Evolutionary conservation across 2,329 filamentous ascomycete genomes (phyloP).

Genomic region (Microdochium bolleyi): DNA sequence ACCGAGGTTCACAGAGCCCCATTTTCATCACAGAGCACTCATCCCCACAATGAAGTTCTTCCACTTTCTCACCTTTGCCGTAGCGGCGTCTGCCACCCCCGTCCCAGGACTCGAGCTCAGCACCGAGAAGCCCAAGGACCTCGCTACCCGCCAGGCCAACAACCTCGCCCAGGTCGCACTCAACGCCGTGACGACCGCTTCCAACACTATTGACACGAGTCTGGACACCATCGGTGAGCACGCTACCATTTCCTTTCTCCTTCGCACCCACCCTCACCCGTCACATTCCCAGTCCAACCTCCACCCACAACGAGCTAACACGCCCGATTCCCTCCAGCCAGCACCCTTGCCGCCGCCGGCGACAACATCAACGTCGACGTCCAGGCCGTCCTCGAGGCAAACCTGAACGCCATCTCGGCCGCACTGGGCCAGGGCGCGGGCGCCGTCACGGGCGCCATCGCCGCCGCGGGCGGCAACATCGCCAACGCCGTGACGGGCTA

Average conservation of each 20-base stretch:
- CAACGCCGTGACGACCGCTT: neutral
- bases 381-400: neutral
- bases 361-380: neutral
- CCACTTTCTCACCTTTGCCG: neutral
- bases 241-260: neutral
- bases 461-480: neutral
- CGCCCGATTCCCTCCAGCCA: neutral
- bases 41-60: neutral
- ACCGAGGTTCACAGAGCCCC: neutral
- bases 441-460: neutral
- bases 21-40: neutral
- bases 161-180: neutral
- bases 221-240: neutral
- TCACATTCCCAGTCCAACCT: no score
- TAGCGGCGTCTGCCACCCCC: neutral
- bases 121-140: neutral
- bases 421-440: neutral
- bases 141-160: neutral
- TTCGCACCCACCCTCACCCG: neutral
- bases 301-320: no score
- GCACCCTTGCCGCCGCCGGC: neutral
- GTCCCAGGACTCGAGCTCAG: neutral
- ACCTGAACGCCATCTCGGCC: neutral
- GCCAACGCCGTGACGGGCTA: neutral
- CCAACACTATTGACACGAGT: neutral